Evolutionary conservation across 2,329 filamentous ascomycete species (phyloP), one percentile per base, ranked within the genome.

Genomic region (Zymoseptoria pseudotritici): DNA sequence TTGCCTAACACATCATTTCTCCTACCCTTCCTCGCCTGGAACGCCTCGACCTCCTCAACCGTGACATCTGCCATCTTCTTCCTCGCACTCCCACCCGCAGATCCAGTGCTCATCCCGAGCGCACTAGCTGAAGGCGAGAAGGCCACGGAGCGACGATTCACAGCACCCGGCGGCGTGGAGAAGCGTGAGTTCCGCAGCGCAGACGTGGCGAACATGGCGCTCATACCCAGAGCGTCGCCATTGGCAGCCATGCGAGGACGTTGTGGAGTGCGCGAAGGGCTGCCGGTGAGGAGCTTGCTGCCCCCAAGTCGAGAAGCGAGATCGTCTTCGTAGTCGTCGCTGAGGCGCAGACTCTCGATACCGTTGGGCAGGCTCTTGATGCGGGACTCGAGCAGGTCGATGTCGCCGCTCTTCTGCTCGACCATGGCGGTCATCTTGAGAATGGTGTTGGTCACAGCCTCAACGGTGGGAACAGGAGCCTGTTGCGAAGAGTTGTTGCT

Each of bases 381-480:
- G 72, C 96, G 90, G 54, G 86, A 84, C 76, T 97, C 94, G 31
- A 97, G 81, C 6, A 96, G 85, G 72, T 96, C 91, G 56, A 99
- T 86, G 68, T 97, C 93, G 60, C 88, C 90, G 71, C 89, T 94
- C 72, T 90, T 89, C 76, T 91, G 90, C 79, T 97, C 90, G 0
- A 89, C 89, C 87, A 97, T 93, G 61, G 80, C 83, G 36, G 92
- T 97, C 88, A 99, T 92, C 71, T 94, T 96, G 60, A 81, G 80
- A 65, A 99, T 96, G 0, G 94, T 99, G 61, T 89, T 90, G 66
- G 92, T 87, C 20, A 99, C 90, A 0, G 91, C 90, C 68, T 97
- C 94, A 9, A 97, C 90, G 0, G 92, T 97, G 0, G 94, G 94
- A 4, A 87, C 83, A 55, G 81, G 61, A 55, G 55, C 31, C 24